Conservation (phyloP, 441 rosid genomes). For the Geranium incanum region DNA sequence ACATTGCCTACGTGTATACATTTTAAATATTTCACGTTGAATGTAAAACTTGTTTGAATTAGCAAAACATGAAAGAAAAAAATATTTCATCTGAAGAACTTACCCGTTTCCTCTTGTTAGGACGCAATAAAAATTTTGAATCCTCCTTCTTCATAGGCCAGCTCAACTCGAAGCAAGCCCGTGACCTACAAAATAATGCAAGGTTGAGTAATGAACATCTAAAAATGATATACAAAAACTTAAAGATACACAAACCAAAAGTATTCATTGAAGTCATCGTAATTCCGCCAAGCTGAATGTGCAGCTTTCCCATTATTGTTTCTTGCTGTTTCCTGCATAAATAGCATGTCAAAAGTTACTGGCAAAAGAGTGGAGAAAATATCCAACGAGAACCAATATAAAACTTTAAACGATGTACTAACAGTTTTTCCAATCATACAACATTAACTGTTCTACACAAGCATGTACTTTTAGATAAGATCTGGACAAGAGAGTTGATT, state of each 20-base stretch:
- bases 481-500: neutral
- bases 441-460: slow-evolving; percentile 8
- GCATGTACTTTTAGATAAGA: slow-evolving; percentile 1
- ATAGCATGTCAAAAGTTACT: slow-evolving; percentile 10
- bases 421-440: neutral
- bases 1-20: neutral
- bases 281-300: slow-evolving; percentile 98
- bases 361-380: neutral
- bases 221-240: slow-evolving; percentile 15
- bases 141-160: slow-evolving; percentile 66
- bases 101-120: slow-evolving; percentile 75
- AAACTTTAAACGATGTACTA: neutral
- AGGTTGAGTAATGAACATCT: slow-evolving; percentile 15
- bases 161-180: slow-evolving; percentile 77
- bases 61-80: slow-evolving; percentile 8
- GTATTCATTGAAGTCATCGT: slow-evolving; percentile 98
- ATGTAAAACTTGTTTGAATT: neutral
- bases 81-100: slow-evolving; percentile 22
- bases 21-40: neutral
- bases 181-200: slow-evolving; percentile 56
- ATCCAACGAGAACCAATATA: slow-evolving; percentile 11
- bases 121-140: slow-evolving; percentile 47
- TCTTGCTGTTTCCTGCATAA: slow-evolving; percentile 62
- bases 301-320: slow-evolving; percentile 92
- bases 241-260: slow-evolving; percentile 61